Conservation (phyloP, 805 yeast genomes). For the Lachancea sp. region DNA sequence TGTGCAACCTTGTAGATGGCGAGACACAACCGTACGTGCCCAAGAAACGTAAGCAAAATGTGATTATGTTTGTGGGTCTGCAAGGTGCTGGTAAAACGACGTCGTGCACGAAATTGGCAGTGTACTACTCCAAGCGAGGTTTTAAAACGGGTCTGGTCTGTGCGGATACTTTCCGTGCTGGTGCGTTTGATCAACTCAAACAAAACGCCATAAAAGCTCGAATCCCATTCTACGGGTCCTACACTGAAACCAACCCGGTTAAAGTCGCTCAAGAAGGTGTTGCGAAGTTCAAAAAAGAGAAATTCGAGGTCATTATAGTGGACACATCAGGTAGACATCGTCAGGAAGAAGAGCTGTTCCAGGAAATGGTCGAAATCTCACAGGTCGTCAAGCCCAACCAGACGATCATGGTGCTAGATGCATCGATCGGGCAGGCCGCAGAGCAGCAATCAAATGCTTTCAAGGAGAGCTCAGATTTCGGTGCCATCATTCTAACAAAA, state of each 20-base stretch:
- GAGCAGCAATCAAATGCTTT: conserved; percentile 91
- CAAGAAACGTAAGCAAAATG: conserved; percentile 68
- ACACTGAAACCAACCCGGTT: conserved; percentile 93
- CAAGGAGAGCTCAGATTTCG: conserved; percentile 87
- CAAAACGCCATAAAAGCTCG: conserved; percentile 95
- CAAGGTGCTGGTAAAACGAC: conserved; percentile 99
- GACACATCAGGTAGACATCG: conserved; percentile 98
- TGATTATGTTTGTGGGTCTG: conserved; percentile 95
- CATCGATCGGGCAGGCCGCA: conserved; percentile 97
- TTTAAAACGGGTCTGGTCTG: conserved; percentile 94
- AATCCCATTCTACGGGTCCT: conserved; percentile 91
- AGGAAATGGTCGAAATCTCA: conserved; percentile 91
- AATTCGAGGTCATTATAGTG: conserved; percentile 87
- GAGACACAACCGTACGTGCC: conserved; percentile 61
- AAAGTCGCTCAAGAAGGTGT: conserved; percentile 90
- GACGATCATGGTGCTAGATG: conserved; percentile 96
- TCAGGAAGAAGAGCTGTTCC: conserved; percentile 85
- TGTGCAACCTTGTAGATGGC: conserved; percentile 78
- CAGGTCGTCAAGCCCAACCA: conserved; percentile 87
- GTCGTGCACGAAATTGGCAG: conserved; percentile 93
- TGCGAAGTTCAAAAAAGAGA: conserved; percentile 79
- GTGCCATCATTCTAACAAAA: conserved; percentile 89
- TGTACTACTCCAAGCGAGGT: conserved; percentile 87
- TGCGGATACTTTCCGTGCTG: conserved; percentile 99
- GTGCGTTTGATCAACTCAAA: conserved; percentile 97